A percentile compares a stretch with the other conserved stretches of the same genome.
These are phyloP conservation scores for Teratosphaeria pseudoeucalypti DNA, from an alignment of 2,329 filamentous ascomycete species.

Conservation along the genomic window DNA sequence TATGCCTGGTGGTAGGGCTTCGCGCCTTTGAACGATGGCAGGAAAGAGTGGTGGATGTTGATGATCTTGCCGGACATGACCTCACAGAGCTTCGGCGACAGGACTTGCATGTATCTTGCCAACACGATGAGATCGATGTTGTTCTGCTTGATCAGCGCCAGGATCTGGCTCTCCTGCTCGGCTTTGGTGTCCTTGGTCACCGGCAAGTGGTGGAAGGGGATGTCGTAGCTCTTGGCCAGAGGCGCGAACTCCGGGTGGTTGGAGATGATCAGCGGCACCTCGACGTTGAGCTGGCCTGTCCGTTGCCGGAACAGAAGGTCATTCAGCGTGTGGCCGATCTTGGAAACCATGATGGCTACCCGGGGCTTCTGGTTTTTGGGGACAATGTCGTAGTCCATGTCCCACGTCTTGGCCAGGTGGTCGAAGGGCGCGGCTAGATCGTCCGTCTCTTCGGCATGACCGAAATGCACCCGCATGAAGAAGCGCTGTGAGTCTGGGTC, in stretches of 20 bases:
- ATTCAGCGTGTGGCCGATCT: constrained; percentile 78
- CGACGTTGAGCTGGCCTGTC: constrained; percentile 62
- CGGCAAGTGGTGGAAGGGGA: constrained; percentile 71
- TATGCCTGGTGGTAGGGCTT: constrained; percentile 84
- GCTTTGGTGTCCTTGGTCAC: constrained; percentile 69
- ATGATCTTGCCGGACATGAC: constrained; percentile 80
- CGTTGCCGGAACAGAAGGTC: constrained; percentile 72
- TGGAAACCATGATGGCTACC: constrained; percentile 81
- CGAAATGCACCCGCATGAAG: constrained; percentile 84
- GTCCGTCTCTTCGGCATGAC: constrained; percentile 41
- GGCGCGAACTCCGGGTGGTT: constrained; percentile 67
- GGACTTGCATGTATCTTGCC: constrained; percentile 80
- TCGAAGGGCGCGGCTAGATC: constrained; percentile 48
- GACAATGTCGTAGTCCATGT: constrained; percentile 62
- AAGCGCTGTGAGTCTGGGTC: constrained; percentile 65
- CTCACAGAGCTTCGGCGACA: constrained; percentile 61
- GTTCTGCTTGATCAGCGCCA: constrained; percentile 59
- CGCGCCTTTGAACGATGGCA: constrained; percentile 79
- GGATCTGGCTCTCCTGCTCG: constrained; percentile 59
- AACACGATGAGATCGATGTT: constrained; percentile 69
- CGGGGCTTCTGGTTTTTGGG: constrained; percentile 59
- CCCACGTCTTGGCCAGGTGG: constrained; percentile 51
- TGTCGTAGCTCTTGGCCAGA: constrained; percentile 61
- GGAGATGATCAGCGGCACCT: constrained; percentile 68
- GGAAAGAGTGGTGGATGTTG: constrained; percentile 84